A percentile compares a stretch with the other conserved stretches of the same genome.
phyloP scores from a whole-genome alignment of 371 early-diverging fungal species.

The Parasitella parasitica region DNA sequence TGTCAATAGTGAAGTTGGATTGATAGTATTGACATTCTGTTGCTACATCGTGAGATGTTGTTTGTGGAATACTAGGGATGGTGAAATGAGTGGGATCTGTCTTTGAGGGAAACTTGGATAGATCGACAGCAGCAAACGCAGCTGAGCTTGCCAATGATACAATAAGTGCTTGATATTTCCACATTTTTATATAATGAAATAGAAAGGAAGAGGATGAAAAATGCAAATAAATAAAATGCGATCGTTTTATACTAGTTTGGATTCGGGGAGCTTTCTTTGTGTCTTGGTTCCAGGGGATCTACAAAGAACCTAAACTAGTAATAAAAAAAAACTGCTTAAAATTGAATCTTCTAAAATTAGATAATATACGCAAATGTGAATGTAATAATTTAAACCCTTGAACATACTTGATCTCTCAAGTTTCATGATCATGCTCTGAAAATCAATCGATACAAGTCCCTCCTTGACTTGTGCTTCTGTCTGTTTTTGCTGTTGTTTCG shows the following conservation, averaged over 20 bases:
- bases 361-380: background rate
- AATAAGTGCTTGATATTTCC: constrained; percentile 15
- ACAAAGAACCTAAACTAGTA: background rate
- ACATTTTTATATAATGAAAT: background rate
- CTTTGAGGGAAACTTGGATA: constrained; percentile 15
- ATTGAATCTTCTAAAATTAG: background rate
- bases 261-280: background rate
- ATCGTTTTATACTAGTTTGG: background rate
- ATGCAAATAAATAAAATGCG: background rate
- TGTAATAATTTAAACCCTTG: background rate
- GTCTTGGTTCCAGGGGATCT: background rate
- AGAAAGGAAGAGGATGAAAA: background rate
- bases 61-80: constrained; percentile 28
- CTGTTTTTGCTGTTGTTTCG: too few relatives aligned
- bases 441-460: too few relatives aligned
- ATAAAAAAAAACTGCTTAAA: background rate
- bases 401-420: too few relatives aligned
- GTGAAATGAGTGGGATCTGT: constrained; percentile 21
- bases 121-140: constrained; percentile 17
- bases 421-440: too few relatives aligned
- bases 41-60: constrained; percentile 19
- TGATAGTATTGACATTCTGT: constrained; percentile 24
- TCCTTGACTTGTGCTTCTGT: too few relatives aligned
- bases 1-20: constrained; percentile 14
- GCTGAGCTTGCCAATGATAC: constrained; percentile 10